phyloP scores from a whole-genome alignment of 768 basidiomycete species.

The Serendipita sp. region DNA sequence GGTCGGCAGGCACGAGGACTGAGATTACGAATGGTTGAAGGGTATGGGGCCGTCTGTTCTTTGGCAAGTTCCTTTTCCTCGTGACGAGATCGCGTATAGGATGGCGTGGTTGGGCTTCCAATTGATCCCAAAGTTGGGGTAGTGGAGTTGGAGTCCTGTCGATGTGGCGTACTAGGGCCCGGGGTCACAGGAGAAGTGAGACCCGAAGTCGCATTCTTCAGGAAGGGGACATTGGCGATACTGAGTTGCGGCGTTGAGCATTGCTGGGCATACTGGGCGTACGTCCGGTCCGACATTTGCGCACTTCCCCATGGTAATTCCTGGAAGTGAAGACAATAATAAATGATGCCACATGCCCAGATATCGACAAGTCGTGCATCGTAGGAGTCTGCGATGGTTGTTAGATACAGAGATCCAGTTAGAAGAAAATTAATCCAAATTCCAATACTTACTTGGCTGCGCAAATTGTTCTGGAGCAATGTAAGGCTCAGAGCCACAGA shows the following conservation, averaged over 20 bases:
- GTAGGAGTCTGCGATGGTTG: conserved; percentile 33
- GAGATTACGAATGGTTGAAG: conserved; percentile 68
- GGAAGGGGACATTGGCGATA: conserved; percentile 2
- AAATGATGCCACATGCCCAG: conserved; percentile 94
- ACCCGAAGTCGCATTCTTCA: conserved; percentile 20
- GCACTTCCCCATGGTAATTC: conserved; percentile 97
- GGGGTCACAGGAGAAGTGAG: neutral
- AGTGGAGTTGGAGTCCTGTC: neutral
- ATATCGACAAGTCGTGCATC: conserved; percentile 95
- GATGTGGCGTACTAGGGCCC: neutral
- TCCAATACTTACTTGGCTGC: conserved; percentile 21
- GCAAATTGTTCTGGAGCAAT: conserved; percentile 97
- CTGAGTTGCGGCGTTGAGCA: conserved; percentile 17
- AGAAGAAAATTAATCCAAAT: conserved; percentile 26
- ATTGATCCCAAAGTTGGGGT: neutral
- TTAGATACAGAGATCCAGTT: conserved; percentile 9
- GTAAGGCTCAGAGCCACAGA: conserved; percentile 96
- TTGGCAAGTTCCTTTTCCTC: conserved; percentile 4
- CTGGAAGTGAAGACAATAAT: conserved; percentile 96
- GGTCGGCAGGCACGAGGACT: conserved; percentile 70
- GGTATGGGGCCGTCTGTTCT: conserved; percentile 14
- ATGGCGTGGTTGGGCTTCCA: conserved; percentile 15
- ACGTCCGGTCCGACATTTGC: conserved; percentile 65
- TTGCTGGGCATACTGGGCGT: conserved; percentile 48
- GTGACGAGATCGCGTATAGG: conserved; percentile 22